A percentile compares a stretch with the other conserved stretches of the same genome.
Evolutionary conservation across 2,329 filamentous ascomycete genomes (phyloP).

Genomic region (Sporothrix euskadiensis): DNA sequence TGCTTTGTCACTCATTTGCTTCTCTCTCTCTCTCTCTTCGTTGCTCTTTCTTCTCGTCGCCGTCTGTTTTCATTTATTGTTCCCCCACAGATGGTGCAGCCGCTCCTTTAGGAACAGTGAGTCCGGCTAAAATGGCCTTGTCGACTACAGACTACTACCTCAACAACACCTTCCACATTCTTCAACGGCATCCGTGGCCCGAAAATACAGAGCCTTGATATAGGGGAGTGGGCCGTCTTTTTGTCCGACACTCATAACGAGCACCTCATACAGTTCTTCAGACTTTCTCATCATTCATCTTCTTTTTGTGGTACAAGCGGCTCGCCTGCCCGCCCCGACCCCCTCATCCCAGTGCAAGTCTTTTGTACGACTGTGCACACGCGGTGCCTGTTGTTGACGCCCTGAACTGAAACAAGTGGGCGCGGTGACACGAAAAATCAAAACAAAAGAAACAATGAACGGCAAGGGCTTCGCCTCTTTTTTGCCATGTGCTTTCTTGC

Average conservation of each 20-base stretch:
- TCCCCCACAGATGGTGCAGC: background rate
- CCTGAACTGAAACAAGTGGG: background rate
- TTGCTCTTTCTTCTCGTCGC: background rate
- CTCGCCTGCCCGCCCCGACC: background rate
- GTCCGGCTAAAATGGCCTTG: background rate
- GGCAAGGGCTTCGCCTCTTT: background rate
- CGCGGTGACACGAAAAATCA: background rate
- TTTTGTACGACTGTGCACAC: background rate
- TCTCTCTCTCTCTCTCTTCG: no score
- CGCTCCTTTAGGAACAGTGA: background rate
- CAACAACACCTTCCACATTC: background rate
- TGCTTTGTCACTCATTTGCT: no score
- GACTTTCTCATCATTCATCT: background rate
- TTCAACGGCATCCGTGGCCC: slow-evolving; percentile 9
- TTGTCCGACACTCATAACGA: no score
- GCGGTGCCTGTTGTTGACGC: background rate
- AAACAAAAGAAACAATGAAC: background rate
- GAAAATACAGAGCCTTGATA: slow-evolving; percentile 4
- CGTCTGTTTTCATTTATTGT: background rate
- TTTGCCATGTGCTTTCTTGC: background rate
- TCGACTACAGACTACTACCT: background rate
- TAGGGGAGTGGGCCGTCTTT: background rate
- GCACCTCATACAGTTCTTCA: no score
- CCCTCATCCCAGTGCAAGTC: background rate
- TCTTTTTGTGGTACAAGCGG: background rate